These are phyloP conservation scores for Lactarius pseudohatsudake DNA, from an alignment of 768 basidiomycete genomes.

Conservation along the genomic window DNA sequence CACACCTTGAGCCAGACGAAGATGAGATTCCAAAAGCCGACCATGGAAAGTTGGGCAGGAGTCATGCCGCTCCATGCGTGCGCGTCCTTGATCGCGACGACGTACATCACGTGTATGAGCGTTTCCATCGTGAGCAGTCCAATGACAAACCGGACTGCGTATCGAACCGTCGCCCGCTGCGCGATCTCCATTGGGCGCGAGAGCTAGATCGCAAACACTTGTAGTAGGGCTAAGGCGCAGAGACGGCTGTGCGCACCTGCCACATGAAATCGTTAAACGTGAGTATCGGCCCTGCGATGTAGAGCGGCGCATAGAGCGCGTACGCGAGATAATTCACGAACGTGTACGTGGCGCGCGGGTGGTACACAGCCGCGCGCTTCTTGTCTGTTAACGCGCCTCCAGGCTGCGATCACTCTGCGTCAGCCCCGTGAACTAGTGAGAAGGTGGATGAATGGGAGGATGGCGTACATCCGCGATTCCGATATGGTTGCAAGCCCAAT, in stretches of 20 bases:
- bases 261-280: constrained; percentile 94
- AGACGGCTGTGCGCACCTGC: constrained; percentile 56
- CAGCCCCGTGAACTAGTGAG: constrained; percentile 25
- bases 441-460: constrained; percentile 8
- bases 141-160: constrained; percentile 67
- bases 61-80: constrained; percentile 79
- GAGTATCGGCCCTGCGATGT: constrained; percentile 94
- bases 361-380: constrained; percentile 55
- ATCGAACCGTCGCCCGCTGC: constrained; percentile 45
- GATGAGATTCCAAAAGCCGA: constrained; percentile 96
- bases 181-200: constrained; percentile 54
- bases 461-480: constrained; percentile 43
- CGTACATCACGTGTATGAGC: constrained; percentile 92
- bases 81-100: constrained; percentile 92
- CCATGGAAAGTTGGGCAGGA: constrained; percentile 81
- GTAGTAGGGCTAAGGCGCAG: constrained; percentile 8
- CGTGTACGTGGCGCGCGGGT: constrained; percentile 59
- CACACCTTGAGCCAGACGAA: constrained; percentile 93
- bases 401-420: constrained; percentile 18
- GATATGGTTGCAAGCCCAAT: constrained; percentile 65
- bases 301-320: constrained; percentile 88
- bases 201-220: constrained; percentile 43
- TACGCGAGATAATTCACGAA: constrained; percentile 79
- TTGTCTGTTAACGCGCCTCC: constrained; percentile 49
- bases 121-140: constrained; percentile 86